Evolutionary conservation across 352 stramenopile genomes (phyloP).

Genomic region (Phytopythium kandeliae): DNA sequence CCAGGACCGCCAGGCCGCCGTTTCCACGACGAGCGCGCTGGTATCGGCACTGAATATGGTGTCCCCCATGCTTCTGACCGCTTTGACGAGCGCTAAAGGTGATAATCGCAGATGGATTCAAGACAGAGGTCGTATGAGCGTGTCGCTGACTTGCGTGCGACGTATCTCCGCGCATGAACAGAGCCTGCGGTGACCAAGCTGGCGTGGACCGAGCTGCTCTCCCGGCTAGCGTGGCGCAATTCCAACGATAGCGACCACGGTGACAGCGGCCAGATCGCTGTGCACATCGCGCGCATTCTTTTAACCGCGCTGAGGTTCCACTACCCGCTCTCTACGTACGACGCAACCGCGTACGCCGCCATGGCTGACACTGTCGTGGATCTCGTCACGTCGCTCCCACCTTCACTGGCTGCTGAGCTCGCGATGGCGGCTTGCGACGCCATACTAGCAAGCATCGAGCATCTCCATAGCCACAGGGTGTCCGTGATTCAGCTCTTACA

Average conservation of each 20-base stretch:
- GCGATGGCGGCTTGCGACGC: constrained; percentile 9
- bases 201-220: constrained; percentile 29
- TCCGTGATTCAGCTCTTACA: constrained; percentile 41
- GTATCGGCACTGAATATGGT: constrained; percentile 16
- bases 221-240: constrained; percentile 33
- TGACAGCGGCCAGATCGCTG: constrained; percentile 2
- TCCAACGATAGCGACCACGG: background rate
- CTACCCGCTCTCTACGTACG: constrained; percentile 16
- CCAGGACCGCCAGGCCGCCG: background rate
- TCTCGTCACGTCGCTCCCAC: constrained; percentile 18
- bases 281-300: constrained; percentile 13
- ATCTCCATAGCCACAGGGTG: constrained; percentile 23
- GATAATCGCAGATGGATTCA: background rate
- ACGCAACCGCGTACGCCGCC: constrained; percentile 18
- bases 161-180: background rate
- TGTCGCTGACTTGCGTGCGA: background rate
- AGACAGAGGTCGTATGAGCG: no score
- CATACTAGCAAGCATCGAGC: constrained; percentile 15
- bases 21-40: background rate
- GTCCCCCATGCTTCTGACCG: constrained; percentile 22
- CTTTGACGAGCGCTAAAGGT: constrained; percentile 28
- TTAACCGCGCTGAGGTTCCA: constrained; percentile 27
- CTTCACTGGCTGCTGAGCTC: constrained; percentile 1
- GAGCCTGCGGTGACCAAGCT: constrained; percentile 20
- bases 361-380: constrained; percentile 40